phyloP scores from a whole-genome alignment of 441 rosid genomes.

The Caryocar brasiliense region DNA sequence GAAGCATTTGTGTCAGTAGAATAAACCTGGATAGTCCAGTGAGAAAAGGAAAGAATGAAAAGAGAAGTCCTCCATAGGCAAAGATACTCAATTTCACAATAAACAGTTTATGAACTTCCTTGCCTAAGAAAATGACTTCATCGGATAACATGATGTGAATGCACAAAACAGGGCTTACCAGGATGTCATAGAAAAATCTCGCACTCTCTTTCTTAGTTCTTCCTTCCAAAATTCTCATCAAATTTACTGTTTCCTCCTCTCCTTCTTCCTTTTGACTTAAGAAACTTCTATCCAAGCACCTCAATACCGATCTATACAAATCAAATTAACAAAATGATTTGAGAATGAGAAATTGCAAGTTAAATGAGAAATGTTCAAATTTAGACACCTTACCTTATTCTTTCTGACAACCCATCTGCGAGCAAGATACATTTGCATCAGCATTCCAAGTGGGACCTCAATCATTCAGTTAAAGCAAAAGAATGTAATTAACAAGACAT shows the following conservation, averaged over 20 bases:
- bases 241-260: constrained; percentile 44
- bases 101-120: no score
- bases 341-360: not conserved
- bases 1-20: no score
- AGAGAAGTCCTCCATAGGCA: no score
- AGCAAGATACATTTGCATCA: constrained; percentile 11
- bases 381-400: constrained; percentile 45
- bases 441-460: not conserved
- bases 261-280: constrained; percentile 20
- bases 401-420: constrained; percentile 54
- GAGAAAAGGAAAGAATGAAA: no score
- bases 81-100: not conserved
- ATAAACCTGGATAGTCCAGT: no score
- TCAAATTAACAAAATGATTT: constrained; percentile 8
- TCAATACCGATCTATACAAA: constrained; percentile 38
- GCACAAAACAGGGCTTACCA: constrained; percentile 35
- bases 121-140: not conserved
- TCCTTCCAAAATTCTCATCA: constrained; percentile 40
- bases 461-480: constrained; percentile 2
- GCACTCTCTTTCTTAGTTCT: constrained; percentile 55
- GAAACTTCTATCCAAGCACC: constrained; percentile 38
- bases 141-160: not conserved
- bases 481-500: constrained; percentile 7
- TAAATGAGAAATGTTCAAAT: constrained; percentile 1
- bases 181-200: constrained; percentile 70